Percentiles rank a stretch among this genome's conserved stretches.
Conservation (phyloP, 1,284 basidiomycete genomes). For the Heimioporus retisporus region DNA sequence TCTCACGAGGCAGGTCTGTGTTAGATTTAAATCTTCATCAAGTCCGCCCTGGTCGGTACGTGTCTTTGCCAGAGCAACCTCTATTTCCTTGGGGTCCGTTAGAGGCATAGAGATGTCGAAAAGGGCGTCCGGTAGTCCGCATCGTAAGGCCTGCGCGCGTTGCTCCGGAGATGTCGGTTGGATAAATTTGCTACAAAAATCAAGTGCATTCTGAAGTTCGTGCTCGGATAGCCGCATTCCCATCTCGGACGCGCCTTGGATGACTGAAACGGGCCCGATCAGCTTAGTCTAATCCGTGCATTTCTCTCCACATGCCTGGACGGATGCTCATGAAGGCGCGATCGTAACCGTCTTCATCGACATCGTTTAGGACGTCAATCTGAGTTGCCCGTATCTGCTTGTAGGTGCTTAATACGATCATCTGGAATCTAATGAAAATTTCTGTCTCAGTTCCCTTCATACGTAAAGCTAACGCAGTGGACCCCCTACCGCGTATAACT, state of each 20-base stretch:
- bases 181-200: slow-evolving; percentile 69
- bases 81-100: slow-evolving; percentile 55
- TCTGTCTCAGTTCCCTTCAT: slow-evolving; percentile 3
- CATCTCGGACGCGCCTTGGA: slow-evolving; percentile 81
- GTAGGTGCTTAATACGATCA: slow-evolving; percentile 73
- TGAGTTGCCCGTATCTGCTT: slow-evolving; percentile 67
- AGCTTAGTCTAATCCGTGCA: neutral
- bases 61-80: slow-evolving; percentile 33
- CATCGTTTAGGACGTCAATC: slow-evolving; percentile 58
- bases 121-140: slow-evolving; percentile 43
- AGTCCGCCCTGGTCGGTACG: slow-evolving; percentile 11
- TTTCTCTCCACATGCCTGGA: slow-evolving; percentile 51
- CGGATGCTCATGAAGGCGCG: slow-evolving; percentile 65
- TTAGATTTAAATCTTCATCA: slow-evolving; percentile 29
- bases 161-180: slow-evolving; percentile 66
- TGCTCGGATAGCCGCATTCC: slow-evolving; percentile 73
- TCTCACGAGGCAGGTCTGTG: slow-evolving; percentile 47
- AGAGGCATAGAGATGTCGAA: slow-evolving; percentile 59
- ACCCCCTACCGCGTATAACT: slow-evolving; percentile 63
- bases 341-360: slow-evolving; percentile 69
- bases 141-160: slow-evolving; percentile 39
- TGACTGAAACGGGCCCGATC: slow-evolving; percentile 56
- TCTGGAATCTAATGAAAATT: slow-evolving; percentile 58
- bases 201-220: slow-evolving; percentile 73
- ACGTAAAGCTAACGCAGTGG: neutral